Evolutionary conservation across 2,329 filamentous ascomycete genomes (phyloP), one percentile per base, ranked within the genome.

Genomic region (Alternaria arbusti): DNA sequence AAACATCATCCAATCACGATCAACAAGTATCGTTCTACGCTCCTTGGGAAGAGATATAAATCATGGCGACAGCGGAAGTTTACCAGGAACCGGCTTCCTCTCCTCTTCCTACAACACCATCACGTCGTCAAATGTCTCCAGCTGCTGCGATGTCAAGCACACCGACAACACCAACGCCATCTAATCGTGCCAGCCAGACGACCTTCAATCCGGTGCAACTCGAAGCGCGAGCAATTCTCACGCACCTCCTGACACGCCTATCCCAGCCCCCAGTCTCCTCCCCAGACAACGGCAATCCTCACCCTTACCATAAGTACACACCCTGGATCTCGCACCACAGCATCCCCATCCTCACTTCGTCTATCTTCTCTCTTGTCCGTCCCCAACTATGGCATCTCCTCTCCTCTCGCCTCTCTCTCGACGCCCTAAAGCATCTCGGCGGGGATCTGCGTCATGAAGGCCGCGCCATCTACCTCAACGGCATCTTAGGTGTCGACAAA

Each of bases 381-480:
- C 71, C 74, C 0, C 68, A 69, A 56, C 59, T 74, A 1, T 74
- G 71, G 74, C 50, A 55, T 17, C 68, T 68, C 11, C 63, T 78
- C 3, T 59, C 61, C 4, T 59, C 67, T 3, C 67, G 69, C n/a
- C 70, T 69, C 61, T 67, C 64, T 36, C 59, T 75, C 9, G 69
- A 75, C 36, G 61, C 68, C 9, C 49, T 76, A 0, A 77, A 75
- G 61, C 12, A 36, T 7, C 63, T 78, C 0, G 67, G 67, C 4
- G 75, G 72, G 9, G 70, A 78, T 51, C 54, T 73, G 1, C 71
- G 67, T n/a, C 66, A 26, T 45, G 67, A 74, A 54, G 65, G 62
- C 6, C 64, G 70, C 26, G 71, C 66, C 17, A 57, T 78, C 17
- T 79, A 78, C 43, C 56, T 78, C 6, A 65, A 76, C 59, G 71